Base-by-base conservation (phyloP, 1,284 basidiomycete genomes). In the Melampsora americana region DNA sequence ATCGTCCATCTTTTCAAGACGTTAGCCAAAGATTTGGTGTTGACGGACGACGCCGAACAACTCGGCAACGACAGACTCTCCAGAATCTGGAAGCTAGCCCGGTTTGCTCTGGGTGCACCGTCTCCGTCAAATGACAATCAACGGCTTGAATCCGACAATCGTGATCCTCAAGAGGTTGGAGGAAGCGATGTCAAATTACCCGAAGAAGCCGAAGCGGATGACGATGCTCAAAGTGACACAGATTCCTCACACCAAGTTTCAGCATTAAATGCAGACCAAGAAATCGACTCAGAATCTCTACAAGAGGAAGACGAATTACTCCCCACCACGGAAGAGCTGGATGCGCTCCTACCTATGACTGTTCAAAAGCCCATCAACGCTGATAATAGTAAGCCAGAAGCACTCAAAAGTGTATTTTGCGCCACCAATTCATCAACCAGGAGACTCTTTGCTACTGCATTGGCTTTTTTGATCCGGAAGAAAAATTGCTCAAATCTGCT, bases 1-100 rank as follows among this genome's bases (percentile, higher is more conserved):
- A 69, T 69, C 62, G 67, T 69, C 30, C 74, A 77, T 23, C 66
- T 77, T 30, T 77, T 77, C 61, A 69, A 77, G 53, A 77, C 74
- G 12, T 69, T 77, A 14, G 66, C 74, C 12, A 69, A 77, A 44
- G 66, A 77, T 26, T 66, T 75, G 28, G 61, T 59, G 6, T 61
- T 66, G 69, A 42, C 61, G 1, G 65, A 66, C 12, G n/a, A 60
- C 32, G 32, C 60, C 28, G 59, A 23, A 18, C 53, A 50, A n/a
- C 50, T 67, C 48, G 60, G 67, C 20, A 61, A 48, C 56, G 56
- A 69, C 26, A 77, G 60, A 69, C 60, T 77, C 16, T 20, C 42
- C 28, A 42, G 35, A 28, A 69, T 77, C 30, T 77, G 74, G 74
- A 23, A 65, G 28, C 35, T 77, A 18, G 74, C 68, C 16, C 74